phyloP scores from a whole-genome alignment of 2,329 filamentous ascomycete species.

The Tolypocladium endophyticum region DNA sequence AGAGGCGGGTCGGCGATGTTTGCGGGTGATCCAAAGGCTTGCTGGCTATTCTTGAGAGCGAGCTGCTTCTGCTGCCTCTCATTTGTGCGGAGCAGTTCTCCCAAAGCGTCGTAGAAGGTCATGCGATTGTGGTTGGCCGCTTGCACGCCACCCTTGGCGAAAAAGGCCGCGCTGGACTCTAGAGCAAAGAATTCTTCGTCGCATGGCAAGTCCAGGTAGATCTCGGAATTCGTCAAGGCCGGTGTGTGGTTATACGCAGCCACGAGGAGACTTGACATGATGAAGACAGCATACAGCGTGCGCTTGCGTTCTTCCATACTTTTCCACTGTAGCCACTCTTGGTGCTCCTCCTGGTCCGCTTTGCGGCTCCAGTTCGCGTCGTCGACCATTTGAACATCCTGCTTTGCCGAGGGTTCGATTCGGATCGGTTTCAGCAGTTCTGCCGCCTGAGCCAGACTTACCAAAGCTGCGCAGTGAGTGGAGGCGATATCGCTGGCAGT shows the following conservation, averaged over 20 bases:
- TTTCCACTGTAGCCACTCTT: slow-evolving; percentile 77
- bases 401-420: slow-evolving; percentile 32
- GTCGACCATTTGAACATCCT: slow-evolving; percentile 49
- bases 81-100: slow-evolving; percentile 69
- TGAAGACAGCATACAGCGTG: slow-evolving; percentile 84
- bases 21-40: background rate
- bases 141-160: slow-evolving; percentile 61
- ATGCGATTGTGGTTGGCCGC: slow-evolving; percentile 60
- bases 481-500: slow-evolving; percentile 83
- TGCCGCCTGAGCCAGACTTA: slow-evolving; percentile 85
- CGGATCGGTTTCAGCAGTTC: slow-evolving; percentile 47
- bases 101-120: slow-evolving; percentile 74
- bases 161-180: slow-evolving; percentile 73
- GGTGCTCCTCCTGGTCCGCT: slow-evolving; percentile 39
- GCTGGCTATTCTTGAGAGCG: slow-evolving; percentile 1
- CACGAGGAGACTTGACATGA: slow-evolving; percentile 81
- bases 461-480: slow-evolving; percentile 81
- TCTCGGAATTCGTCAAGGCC: slow-evolving; percentile 87
- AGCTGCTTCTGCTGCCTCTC: slow-evolving; percentile 51
- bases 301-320: slow-evolving; percentile 81
- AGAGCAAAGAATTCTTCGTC: slow-evolving; percentile 87
- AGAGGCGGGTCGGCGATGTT: slow-evolving; percentile 33
- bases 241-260: slow-evolving; percentile 90
- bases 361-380: slow-evolving; percentile 36
- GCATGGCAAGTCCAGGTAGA: slow-evolving; percentile 78